phyloP scores from a whole-genome alignment of 2,329 filamentous ascomycete species.

The Camptophora hylomeconis region DNA sequence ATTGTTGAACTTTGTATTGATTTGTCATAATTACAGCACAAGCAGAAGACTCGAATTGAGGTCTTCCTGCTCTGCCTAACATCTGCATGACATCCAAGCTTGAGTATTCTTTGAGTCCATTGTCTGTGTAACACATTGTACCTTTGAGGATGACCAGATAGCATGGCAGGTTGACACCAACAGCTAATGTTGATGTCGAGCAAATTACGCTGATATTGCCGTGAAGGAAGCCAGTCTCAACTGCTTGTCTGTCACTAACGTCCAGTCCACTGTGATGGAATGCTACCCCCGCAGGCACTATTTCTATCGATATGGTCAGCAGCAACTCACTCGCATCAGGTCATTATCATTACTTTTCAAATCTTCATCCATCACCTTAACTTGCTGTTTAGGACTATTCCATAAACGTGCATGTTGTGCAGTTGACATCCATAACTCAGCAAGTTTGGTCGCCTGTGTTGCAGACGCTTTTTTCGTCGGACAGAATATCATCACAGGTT shows the following conservation, averaged over 20 bases:
- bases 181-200: constrained; percentile 73
- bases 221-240: constrained; percentile 56
- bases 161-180: constrained; percentile 73
- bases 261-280: constrained; percentile 74
- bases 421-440: constrained; percentile 49
- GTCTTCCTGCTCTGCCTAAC: constrained; percentile 70
- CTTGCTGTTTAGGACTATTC: constrained; percentile 40
- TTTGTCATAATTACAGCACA: constrained; percentile 69
- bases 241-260: constrained; percentile 45
- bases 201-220: constrained; percentile 71
- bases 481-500: constrained; percentile 76
- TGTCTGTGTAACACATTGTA: constrained; percentile 53
- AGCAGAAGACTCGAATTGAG: constrained; percentile 68
- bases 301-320: constrained; percentile 21
- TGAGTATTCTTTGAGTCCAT: constrained; percentile 54
- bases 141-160: constrained; percentile 76
- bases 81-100: constrained; percentile 85
- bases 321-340: constrained; percentile 20
- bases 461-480: constrained; percentile 60
- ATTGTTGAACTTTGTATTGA: constrained; percentile 48
- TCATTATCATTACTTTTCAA: constrained; percentile 38
- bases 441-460: constrained; percentile 53
- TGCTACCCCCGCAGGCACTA: constrained; percentile 49
- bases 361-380: constrained; percentile 45
- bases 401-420: constrained; percentile 45